A percentile compares a stretch with the other conserved stretches of the same genome.
phyloP scores from a whole-genome alignment of 768 basidiomycete genomes.

The Chalciporus chontae region DNA sequence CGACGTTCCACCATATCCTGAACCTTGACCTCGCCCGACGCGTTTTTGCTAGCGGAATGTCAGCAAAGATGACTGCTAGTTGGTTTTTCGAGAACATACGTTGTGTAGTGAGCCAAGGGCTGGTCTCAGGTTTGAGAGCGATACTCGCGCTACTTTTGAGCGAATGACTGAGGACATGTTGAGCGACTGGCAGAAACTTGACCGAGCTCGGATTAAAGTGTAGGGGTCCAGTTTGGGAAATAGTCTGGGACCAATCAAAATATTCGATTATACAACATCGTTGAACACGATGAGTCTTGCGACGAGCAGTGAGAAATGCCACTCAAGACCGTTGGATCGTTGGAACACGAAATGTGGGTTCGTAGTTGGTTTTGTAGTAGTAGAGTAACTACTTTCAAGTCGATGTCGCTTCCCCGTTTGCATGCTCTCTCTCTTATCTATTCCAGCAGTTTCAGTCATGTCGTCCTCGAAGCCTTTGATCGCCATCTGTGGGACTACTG shows the following conservation, averaged over 20 bases:
- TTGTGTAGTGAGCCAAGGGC: conserved; percentile 65
- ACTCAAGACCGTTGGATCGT: too few species aligned
- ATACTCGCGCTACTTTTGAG: conserved; percentile 38
- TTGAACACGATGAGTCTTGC: too few species aligned
- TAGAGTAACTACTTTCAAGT: too few species aligned
- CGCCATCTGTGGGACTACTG: conserved; percentile 89
- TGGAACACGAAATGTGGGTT: too few species aligned
- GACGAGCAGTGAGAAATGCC: too few species aligned
- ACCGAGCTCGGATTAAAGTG: neutral
- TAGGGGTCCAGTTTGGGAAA: neutral
- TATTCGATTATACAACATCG: neutral
- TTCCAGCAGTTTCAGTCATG: conserved; percentile 15
- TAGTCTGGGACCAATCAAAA: neutral
- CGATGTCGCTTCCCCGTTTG: neutral
- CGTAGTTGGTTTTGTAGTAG: too few species aligned
- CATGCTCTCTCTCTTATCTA: neutral
- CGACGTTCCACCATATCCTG: conserved; percentile 87
- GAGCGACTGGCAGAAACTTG: neutral
- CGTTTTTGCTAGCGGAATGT: conserved; percentile 74
- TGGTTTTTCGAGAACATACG: conserved; percentile 35
- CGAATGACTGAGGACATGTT: conserved; percentile 37
- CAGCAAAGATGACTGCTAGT: neutral
- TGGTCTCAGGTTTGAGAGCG: conserved; percentile 73
- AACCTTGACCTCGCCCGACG: conserved; percentile 90
- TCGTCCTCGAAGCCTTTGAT: conserved; percentile 60